Base-by-base conservation (phyloP, 2,329 filamentous ascomycete genomes). In the Clathrospora elynae region DNA sequence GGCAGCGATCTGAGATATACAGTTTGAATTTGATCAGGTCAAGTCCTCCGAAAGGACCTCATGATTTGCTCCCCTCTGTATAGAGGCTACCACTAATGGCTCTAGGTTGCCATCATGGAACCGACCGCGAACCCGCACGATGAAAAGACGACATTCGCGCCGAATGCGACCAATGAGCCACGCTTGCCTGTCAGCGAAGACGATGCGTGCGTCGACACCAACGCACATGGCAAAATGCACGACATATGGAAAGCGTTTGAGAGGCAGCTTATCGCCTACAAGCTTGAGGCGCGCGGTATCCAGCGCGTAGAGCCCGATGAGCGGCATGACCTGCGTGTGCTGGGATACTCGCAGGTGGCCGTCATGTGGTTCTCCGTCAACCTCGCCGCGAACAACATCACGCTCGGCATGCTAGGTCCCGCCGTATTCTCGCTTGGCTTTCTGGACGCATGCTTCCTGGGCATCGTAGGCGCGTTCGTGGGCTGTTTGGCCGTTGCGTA, bases 321-420 rank as follows among this genome's bases (percentile, higher is more conserved):
- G 55, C 77, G 81, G 12, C 77, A 81, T 51, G 73, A 75, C 33
- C 59, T 79, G 35, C 71, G 71, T 12, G 71, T 73, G 51, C 52
- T 79, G n/a, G 77, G 78, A 20, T 81, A 81, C 58, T 67, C 76
- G 24, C 80, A 84, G 61, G 75, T 80, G 14, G 76, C 75, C 12
- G 64, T 82, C 32, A 67, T 85, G 34, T 85, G 82, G 82, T 76
- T 83, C 48, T 81, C 78, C 7, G 77, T 84, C 62, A 85, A 85
- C 55, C 69, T 84, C 7, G 79, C 80, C 2, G 78, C 82, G 17
- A 83, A 84, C 66, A 84, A 85, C 51, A 77, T 85, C 30, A 83
- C 81, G 0, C 71, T 85, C n/a, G 82, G 80, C 1, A 82, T 84
- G 75, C 73, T 85, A 12, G 82, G 82, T 0, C 80, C 81, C 1